A percentile compares a stretch with the other conserved stretches of the same genome.
Conservation (phyloP, 2,329 filamentous ascomycete genomes). For the Lachnellula arida region DNA sequence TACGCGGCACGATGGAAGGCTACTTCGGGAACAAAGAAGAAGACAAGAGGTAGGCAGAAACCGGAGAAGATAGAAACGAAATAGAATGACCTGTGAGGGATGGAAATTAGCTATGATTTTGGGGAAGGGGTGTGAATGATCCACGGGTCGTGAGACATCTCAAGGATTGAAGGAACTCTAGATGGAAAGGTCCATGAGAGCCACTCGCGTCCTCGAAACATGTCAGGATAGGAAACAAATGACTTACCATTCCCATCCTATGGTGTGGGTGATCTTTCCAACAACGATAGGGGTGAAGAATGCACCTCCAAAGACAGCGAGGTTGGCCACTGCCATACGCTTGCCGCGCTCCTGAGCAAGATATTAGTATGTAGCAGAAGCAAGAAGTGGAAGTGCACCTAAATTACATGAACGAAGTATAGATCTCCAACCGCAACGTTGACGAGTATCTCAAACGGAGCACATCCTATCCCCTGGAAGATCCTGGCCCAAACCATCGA, state of each 20-base stretch:
- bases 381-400: background rate
- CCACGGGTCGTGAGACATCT: background rate
- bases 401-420: conserved; percentile 79
- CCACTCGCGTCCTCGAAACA: background rate
- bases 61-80: conserved; percentile 81
- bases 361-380: background rate
- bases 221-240: background rate
- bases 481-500: conserved; percentile 74
- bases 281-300: conserved; percentile 86
- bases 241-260: conserved; percentile 47
- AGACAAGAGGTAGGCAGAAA: conserved; percentile 61
- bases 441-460: conserved; percentile 85
- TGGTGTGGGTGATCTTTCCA: conserved; percentile 71
- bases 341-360: conserved; percentile 61
- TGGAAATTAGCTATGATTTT: no score
- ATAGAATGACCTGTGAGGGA: conserved; percentile 69
- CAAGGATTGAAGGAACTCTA: no score
- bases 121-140: background rate
- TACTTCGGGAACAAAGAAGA: conserved; percentile 82
- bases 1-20: conserved; percentile 63
- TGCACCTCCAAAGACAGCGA: conserved; percentile 65
- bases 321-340: conserved; percentile 77
- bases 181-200: no score
- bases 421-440: conserved; percentile 87
- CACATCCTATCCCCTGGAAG: conserved; percentile 79